These are phyloP conservation scores for Cladophialophora psammophila DNA, from an alignment of 2,329 filamentous ascomycete genomes.

Conservation along the genomic window DNA sequence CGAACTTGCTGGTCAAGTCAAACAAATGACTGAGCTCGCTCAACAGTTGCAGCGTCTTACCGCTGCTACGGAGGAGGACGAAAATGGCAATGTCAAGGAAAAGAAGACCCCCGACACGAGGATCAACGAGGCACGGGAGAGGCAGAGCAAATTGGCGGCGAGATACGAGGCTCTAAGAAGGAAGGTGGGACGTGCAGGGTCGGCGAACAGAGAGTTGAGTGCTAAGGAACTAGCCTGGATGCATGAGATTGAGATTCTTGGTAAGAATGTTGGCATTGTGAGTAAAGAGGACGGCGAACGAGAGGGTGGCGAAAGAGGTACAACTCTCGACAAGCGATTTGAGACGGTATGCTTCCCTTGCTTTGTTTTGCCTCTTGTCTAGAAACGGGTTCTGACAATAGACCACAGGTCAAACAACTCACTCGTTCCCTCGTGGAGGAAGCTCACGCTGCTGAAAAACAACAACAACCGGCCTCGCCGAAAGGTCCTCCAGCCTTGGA, in stretches of 20 bases:
- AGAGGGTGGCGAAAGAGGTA: constrained; percentile 35
- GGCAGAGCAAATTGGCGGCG: constrained; percentile 50
- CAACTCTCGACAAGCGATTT: constrained; percentile 47
- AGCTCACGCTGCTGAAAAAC: constrained; percentile 45
- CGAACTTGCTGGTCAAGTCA: constrained; percentile 57
- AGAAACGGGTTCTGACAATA: constrained; percentile 14
- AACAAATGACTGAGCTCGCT: constrained; percentile 54
- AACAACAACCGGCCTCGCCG: constrained; percentile 35
- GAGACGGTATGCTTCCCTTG: constrained; percentile 47
- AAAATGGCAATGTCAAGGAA: constrained; percentile 43
- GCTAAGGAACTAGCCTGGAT: constrained; percentile 57
- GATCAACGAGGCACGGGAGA: constrained; percentile 49
- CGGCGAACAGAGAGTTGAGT: constrained; percentile 54
- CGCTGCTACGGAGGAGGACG: constrained; percentile 48
- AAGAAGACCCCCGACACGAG: constrained; percentile 49
- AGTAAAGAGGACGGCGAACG: constrained; percentile 31
- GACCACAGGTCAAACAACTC: constrained; percentile 51
- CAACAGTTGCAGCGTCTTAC: constrained; percentile 54
- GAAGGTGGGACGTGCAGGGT: constrained; percentile 48
- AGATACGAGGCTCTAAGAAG: constrained; percentile 55
- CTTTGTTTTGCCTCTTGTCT: not conserved
- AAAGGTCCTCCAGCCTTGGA: constrained; percentile 14
- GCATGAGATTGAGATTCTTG: constrained; percentile 52
- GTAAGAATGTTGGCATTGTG: constrained; percentile 46
- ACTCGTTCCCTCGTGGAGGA: constrained; percentile 49